Evolutionary conservation across 352 stramenopile species (phyloP).

Genomic region (Phytophthora cryptogea): DNA sequence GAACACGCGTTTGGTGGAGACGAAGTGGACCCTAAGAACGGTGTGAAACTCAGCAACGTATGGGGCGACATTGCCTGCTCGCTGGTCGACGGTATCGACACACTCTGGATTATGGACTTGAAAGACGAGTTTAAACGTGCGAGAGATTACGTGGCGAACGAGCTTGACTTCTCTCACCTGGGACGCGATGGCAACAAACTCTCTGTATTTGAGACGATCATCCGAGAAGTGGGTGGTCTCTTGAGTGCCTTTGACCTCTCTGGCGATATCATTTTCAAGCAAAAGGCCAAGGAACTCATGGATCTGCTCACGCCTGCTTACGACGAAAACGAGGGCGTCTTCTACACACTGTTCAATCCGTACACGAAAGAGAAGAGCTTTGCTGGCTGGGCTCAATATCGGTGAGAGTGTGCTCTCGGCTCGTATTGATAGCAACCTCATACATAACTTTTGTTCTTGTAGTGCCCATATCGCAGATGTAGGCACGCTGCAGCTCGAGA

Average conservation of each 20-base stretch:
- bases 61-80: conserved; percentile 93
- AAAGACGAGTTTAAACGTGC: conserved; percentile 93
- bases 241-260: conserved; percentile 95
- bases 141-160: conserved; percentile 82
- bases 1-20: conserved; percentile 95
- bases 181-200: conserved; percentile 67
- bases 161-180: conserved; percentile 84
- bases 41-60: conserved; percentile 66
- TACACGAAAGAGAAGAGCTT: conserved; percentile 61
- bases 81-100: conserved; percentile 96
- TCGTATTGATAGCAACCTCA: neutral
- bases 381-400: conserved; percentile 42
- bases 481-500: conserved; percentile 87
- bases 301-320: conserved; percentile 91
- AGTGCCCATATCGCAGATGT: conserved; percentile 83
- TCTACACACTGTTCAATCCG: conserved; percentile 91
- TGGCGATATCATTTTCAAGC: conserved; percentile 85
- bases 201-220: conserved; percentile 99
- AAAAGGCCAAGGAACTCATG: conserved; percentile 93
- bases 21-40: conserved; percentile 90
- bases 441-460: neutral
- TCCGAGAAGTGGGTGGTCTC: conserved; percentile 96
- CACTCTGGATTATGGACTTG: conserved; percentile 97
- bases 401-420: conserved; percentile 23
- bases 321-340: conserved; percentile 88